Base-by-base conservation (phyloP, 2,329 filamentous ascomycete genomes). In the Thielaviopsis euricoi region DNA sequence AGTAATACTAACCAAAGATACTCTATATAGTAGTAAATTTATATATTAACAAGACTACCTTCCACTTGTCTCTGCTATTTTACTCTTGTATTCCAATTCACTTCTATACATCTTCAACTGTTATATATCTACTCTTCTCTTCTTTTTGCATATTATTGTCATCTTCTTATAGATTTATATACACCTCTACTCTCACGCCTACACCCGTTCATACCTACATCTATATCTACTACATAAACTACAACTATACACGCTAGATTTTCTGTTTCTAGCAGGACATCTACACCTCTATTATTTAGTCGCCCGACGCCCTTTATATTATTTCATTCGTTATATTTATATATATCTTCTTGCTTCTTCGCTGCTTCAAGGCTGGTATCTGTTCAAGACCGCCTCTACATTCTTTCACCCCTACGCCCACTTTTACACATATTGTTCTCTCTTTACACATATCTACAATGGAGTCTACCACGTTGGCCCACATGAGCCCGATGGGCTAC, bases 401-500 rank as follows among this genome's bases (percentile, higher is more conserved):
- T 17, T n/a, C 17, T 5, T n/a, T 43, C n/a, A n/a, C n/a, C n/a
- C n/a, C n/a, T n/a, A n/a, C n/a, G n/a, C n/a, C n/a, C n/a, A n/a
- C 37, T 43, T 15, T 43, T 15, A 17, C 37, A 40, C 53, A 61
- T 56, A 60, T 55, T 62, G 60, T n/a, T n/a, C 52, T 17, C 49
- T 50, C 54, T 40, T 19, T 59, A 25, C 64, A 65, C 63, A 64
- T 62, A 65, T 55, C 64, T 68, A 71, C 72, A 74, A 89, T 89
- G 85, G 85, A 87, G 67, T 71, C 79, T 66, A 76, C 70, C 63
- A 74, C 78, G 73, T 76, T 79, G 73, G 64, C 67, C 29, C 70
- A 78, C 66, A 81, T 87, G 76, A 82, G 78, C 61, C 85, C 87
- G 72, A 80, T 83, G 63, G 76, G 86, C 60, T 94, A 89, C 76